These are phyloP conservation scores for Boletus pseudopeckii DNA, from an alignment of 768 basidiomycete species.

Conservation along the genomic window DNA sequence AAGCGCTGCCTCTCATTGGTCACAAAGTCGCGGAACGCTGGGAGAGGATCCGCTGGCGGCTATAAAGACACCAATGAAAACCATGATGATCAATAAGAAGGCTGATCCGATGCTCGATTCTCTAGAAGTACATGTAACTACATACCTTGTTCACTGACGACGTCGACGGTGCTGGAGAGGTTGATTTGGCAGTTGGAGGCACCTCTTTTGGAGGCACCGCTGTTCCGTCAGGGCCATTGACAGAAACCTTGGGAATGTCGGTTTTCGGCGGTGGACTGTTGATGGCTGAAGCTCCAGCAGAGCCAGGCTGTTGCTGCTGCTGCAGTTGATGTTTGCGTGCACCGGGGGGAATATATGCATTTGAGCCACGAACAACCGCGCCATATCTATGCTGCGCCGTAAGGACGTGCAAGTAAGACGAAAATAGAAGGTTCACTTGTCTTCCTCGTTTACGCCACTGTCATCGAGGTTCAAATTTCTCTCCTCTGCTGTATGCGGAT, in stretches of 20 bases:
- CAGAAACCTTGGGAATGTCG: constrained; percentile 69
- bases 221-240: constrained; percentile 77
- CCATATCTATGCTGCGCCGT: constrained; percentile 61
- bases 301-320: constrained; percentile 22
- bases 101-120: neutral
- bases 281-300: constrained; percentile 30
- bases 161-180: constrained; percentile 59
- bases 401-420: constrained; percentile 20
- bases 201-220: constrained; percentile 41
- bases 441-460: constrained; percentile 85
- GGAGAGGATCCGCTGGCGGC: constrained; percentile 72
- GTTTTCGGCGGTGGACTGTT: constrained; percentile 27
- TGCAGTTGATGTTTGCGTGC: constrained; percentile 57
- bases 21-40: constrained; percentile 91
- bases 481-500: constrained; percentile 90
- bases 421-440: constrained; percentile 62
- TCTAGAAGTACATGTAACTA: neutral
- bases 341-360: constrained; percentile 93
- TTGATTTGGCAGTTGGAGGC: constrained; percentile 50
- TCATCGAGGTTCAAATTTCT: constrained; percentile 63
- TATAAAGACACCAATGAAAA: constrained; percentile 25
- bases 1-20: constrained; percentile 86
- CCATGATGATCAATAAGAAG: constrained; percentile 6
- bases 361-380: constrained; percentile 82
- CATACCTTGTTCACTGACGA: constrained; percentile 51